A percentile compares a stretch with the other conserved stretches of the same genome.
Evolutionary conservation across 768 basidiomycete genomes (phyloP).

Genomic region (Artomyces pyxidatus): DNA sequence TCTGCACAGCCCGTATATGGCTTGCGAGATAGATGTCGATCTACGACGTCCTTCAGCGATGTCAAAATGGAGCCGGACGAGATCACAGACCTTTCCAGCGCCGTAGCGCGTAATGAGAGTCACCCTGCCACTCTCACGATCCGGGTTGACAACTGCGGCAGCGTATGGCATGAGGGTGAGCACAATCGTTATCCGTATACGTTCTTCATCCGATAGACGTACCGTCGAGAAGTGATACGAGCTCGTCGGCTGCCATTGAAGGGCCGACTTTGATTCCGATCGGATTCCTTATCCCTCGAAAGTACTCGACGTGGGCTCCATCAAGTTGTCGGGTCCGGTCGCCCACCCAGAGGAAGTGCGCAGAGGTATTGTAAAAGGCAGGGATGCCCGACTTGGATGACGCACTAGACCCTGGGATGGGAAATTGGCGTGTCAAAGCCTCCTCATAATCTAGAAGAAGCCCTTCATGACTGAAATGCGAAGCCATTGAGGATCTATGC

Average conservation of each 20-base stretch:
- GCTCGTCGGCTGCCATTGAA: constrained; percentile 69
- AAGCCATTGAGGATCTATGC: not conserved
- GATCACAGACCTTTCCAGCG: constrained; percentile 57
- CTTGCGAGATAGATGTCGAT: constrained; percentile 64
- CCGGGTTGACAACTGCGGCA: constrained; percentile 76
- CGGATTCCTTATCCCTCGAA: constrained; percentile 85
- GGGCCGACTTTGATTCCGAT: constrained; percentile 97
- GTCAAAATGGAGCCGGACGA: not conserved
- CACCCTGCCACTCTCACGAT: constrained; percentile 73
- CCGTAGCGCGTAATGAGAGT: constrained; percentile 94
- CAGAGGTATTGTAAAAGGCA: constrained; percentile 81
- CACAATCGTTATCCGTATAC: constrained; percentile 1
- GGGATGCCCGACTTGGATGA: constrained; percentile 15
- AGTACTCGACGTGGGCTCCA: constrained; percentile 95
- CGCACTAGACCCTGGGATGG: constrained; percentile 25
- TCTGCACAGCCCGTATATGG: constrained; percentile 77
- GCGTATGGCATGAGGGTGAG: not conserved
- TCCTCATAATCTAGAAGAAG: constrained; percentile 90
- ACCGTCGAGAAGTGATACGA: constrained; percentile 73
- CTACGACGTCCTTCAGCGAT: constrained; percentile 29
- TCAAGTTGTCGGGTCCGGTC: constrained; percentile 89
- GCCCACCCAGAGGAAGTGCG: constrained; percentile 96
- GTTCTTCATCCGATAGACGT: constrained; percentile 21
- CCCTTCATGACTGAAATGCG: constrained; percentile 69
- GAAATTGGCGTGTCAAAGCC: constrained; percentile 72